Evolutionary conservation across 2,329 filamentous ascomycete genomes (phyloP).

Genomic region (Trichoderma sp.): DNA sequence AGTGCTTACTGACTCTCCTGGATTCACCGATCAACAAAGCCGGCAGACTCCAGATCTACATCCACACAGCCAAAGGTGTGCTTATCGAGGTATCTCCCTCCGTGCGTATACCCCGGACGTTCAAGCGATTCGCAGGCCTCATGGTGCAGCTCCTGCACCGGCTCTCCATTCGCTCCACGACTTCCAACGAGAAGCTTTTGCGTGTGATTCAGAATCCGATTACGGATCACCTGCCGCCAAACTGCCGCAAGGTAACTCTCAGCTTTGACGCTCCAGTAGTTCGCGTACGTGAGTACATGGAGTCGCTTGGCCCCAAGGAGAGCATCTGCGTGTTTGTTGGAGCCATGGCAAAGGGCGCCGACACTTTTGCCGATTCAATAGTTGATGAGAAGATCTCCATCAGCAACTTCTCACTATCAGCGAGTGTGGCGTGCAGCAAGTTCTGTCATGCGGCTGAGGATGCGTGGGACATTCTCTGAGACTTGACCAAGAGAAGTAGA

Average conservation of each 20-base stretch:
- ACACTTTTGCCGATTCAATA: slow-evolving; percentile 91
- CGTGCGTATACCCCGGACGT: slow-evolving; percentile 94
- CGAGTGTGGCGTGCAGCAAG: slow-evolving; percentile 98
- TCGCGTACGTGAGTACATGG: slow-evolving; percentile 85
- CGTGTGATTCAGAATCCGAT: slow-evolving; percentile 98
- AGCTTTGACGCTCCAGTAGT: slow-evolving; percentile 91
- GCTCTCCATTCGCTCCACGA: slow-evolving; percentile 92
- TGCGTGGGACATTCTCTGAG: slow-evolving; percentile 87
- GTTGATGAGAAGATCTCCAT: slow-evolving; percentile 98
- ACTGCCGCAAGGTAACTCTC: slow-evolving; percentile 96
- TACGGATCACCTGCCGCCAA: slow-evolving; percentile 92
- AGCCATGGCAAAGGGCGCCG: slow-evolving; percentile 95
- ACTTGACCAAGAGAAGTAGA: slow-evolving; percentile 11
- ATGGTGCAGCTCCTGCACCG: slow-evolving; percentile 98
- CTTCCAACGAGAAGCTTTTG: slow-evolving; percentile 94
- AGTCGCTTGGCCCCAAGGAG: slow-evolving; percentile 75
- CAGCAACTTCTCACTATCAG: slow-evolving; percentile 96
- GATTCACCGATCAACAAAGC: slow-evolving; percentile 99
- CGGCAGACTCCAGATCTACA: slow-evolving; percentile 96
- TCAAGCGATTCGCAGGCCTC: slow-evolving; percentile 96
- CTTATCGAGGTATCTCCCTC: slow-evolving; percentile 98
- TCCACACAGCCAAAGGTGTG: slow-evolving; percentile 95
- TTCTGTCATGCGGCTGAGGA: slow-evolving; percentile 99
- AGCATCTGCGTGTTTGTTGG: slow-evolving; percentile 98
- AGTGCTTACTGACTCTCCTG: slow-evolving; percentile 96